Evolutionary conservation across 768 basidiomycete species (phyloP).

Genomic region (Collybia sordida): DNA sequence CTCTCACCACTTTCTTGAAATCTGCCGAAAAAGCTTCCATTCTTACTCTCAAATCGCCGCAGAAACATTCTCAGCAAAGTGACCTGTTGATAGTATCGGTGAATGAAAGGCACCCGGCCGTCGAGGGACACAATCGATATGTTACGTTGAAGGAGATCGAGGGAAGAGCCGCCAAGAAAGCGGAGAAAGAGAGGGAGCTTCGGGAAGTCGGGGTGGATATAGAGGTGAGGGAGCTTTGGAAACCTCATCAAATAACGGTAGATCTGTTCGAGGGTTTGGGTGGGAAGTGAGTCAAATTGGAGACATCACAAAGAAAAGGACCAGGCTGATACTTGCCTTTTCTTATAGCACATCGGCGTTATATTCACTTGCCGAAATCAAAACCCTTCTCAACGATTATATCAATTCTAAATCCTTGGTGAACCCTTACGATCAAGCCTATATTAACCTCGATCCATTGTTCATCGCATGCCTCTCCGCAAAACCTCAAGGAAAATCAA

Average conservation of each 20-base stretch:
- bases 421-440: conserved; percentile 65
- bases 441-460: conserved; percentile 65
- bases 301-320: not conserved
- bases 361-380: conserved; percentile 60
- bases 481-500: conserved; percentile 32
- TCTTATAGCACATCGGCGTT: conserved; percentile 45
- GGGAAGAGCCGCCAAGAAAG: conserved; percentile 58
- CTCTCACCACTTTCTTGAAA: conserved; percentile 80
- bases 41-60: conserved; percentile 66
- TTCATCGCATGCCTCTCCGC: conserved; percentile 35
- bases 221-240: conserved; percentile 71
- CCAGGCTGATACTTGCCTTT: not conserved
- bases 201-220: conserved; percentile 47
- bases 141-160: conserved; percentile 69
- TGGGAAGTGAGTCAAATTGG: conserved; percentile 59
- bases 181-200: conserved; percentile 47
- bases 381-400: conserved; percentile 59
- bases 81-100: conserved; percentile 58
- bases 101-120: conserved; percentile 53
- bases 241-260: conserved; percentile 58
- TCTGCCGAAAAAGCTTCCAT: conserved; percentile 71
- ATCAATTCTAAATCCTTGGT: conserved; percentile 58
- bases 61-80: conserved; percentile 45
- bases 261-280: conserved; percentile 64
- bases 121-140: conserved; percentile 50